phyloP scores from a whole-genome alignment of 1,139 yeast species.

The Geotrichum europaeum region DNA sequence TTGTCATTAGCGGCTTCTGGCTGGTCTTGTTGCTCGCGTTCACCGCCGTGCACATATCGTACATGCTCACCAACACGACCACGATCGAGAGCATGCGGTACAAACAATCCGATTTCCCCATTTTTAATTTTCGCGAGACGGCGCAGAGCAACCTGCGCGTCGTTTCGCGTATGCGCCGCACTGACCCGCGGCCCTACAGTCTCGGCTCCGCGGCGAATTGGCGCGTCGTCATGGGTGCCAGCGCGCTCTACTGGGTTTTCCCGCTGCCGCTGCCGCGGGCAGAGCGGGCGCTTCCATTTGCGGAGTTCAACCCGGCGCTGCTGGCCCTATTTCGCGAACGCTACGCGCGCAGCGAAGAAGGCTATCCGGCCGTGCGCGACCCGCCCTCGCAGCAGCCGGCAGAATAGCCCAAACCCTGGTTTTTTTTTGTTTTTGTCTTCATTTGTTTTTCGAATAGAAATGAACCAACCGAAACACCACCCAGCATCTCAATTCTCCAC shows the following conservation, averaged over 20 bases:
- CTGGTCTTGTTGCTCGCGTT: conserved; percentile 27
- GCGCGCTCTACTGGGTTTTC: conserved; percentile 33
- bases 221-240: conserved; percentile 33
- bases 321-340: conserved; percentile 24
- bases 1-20: conserved; percentile 29
- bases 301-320: conserved; percentile 23
- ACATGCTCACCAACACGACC: conserved; percentile 29
- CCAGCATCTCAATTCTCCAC: neutral
- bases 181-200: conserved; percentile 29
- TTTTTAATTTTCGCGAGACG: conserved; percentile 26
- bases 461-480: neutral
- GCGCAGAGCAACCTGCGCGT: conserved; percentile 6
- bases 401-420: neutral
- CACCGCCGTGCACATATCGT: conserved; percentile 29
- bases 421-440: neutral
- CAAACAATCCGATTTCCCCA: conserved; percentile 26
- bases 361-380: conserved; percentile 20
- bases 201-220: conserved; percentile 32
- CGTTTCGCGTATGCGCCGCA: conserved; percentile 9
- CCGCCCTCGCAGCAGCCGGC: neutral
- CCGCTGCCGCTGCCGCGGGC: conserved; percentile 27
- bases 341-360: conserved; percentile 23
- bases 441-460: neutral
- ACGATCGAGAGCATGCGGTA: conserved; percentile 35
- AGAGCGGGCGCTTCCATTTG: conserved; percentile 8